Evolutionary conservation across 73 alveolate species (phyloP).

Genomic region (Paramecium biaurelia): DNA sequence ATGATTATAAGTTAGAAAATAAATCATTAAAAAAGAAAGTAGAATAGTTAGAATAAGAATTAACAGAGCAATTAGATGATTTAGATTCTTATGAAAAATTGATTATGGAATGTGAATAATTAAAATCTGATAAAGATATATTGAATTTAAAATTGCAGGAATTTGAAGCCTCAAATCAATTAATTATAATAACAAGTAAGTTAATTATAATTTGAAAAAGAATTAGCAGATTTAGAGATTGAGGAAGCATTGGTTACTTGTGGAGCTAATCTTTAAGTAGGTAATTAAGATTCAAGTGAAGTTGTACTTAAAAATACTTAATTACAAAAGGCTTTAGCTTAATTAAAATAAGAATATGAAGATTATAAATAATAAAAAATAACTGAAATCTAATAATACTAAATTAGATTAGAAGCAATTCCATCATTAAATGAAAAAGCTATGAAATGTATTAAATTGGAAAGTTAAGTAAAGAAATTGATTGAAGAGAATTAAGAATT

Average conservation of each 20-base stretch:
- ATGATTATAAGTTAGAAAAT: no score
- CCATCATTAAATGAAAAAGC: slow-evolving; percentile 44
- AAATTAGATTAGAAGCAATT: background rate
- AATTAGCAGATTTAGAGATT: background rate
- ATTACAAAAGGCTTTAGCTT: background rate
- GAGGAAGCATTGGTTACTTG: background rate
- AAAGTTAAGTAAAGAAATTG: background rate
- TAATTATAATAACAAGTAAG: background rate
- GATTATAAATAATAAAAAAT: background rate
- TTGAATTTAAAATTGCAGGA: background rate
- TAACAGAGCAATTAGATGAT: no score
- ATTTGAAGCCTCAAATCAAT: background rate
- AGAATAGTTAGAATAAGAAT: no score
- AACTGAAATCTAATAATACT: background rate
- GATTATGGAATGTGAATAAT: no score
- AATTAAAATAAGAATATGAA: background rate
- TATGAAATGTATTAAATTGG: background rate
- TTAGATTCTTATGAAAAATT: no score
- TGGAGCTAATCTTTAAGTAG: background rate
- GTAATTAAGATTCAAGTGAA: background rate
- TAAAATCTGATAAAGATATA: background rate
- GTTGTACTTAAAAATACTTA: background rate
- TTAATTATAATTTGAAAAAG: background rate
- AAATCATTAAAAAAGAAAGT: no score
- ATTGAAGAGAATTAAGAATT: background rate